phyloP scores from a whole-genome alignment of 1,284 basidiomycete species.

The Meira nashicola region DNA sequence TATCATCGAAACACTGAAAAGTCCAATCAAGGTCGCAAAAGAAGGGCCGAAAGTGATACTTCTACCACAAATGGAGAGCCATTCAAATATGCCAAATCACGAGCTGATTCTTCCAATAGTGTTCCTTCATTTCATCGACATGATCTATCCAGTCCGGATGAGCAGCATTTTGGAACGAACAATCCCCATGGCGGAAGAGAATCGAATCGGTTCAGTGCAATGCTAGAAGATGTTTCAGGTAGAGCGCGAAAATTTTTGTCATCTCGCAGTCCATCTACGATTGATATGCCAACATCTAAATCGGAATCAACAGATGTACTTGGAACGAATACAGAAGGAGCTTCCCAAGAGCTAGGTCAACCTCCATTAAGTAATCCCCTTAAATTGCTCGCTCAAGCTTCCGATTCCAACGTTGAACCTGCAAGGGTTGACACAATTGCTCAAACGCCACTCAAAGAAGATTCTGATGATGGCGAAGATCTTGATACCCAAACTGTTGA shows the following conservation, averaged over 20 bases:
- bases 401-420: not conserved
- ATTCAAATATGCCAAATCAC: slow-evolving; percentile 7
- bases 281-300: no score
- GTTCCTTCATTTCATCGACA: no score
- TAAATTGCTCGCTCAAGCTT: slow-evolving; percentile 16
- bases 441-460: slow-evolving; percentile 7
- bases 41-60: not conserved
- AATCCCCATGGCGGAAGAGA: no score
- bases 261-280: no score
- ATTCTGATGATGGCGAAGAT: slow-evolving; percentile 8
- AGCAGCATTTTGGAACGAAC: no score
- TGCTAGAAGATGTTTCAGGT: no score
- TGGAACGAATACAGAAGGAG: no score
- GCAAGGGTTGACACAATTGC: not conserved
- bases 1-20: not conserved
- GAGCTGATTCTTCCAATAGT: not conserved
- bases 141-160: no score
- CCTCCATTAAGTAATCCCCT: slow-evolving; percentile 18
- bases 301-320: no score
- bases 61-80: not conserved
- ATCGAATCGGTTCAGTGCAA: no score
- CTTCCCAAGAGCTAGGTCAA: slow-evolving; percentile 7
- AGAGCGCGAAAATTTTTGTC: no score
- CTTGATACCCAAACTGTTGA: not conserved
- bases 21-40: not conserved